Conservation (phyloP, 345 rosid species). For the Theobroma cacao region DNA sequence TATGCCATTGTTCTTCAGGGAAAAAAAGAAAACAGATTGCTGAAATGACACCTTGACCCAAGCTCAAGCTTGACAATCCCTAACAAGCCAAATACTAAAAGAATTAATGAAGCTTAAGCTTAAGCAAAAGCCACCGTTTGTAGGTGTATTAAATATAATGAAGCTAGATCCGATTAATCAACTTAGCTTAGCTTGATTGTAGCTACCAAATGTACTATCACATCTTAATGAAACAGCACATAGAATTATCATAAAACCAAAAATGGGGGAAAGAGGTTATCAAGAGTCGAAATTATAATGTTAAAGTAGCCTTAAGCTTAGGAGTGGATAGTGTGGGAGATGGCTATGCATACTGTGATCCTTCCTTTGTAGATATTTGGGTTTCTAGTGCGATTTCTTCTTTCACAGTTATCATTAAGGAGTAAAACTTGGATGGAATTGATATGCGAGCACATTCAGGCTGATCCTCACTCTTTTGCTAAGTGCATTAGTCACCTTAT, state of each 20-base stretch:
- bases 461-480: conserved; percentile 30
- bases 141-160: background rate
- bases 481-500: conserved; percentile 40
- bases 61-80: background rate
- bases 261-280: background rate
- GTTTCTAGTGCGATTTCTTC: conserved; percentile 38
- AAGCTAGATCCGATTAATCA: background rate
- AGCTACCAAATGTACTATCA: background rate
- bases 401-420: conserved; percentile 29
- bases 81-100: background rate
- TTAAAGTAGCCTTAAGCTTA: conserved; percentile 33
- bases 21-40: background rate
- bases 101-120: background rate
- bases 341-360: conserved; percentile 23
- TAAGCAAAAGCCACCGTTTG: background rate
- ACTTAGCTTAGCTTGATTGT: background rate
- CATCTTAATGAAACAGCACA: background rate
- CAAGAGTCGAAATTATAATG: conserved; percentile 22
- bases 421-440: conserved; percentile 35
- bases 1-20: background rate
- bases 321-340: conserved; percentile 27
- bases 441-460: conserved; percentile 41
- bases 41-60: background rate
- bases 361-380: conserved; percentile 36
- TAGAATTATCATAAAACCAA: background rate